Percentiles rank a stretch among this genome's conserved stretches.
phyloP scores from a whole-genome alignment of 1,284 basidiomycete genomes.

The Thecaphora frezii region DNA sequence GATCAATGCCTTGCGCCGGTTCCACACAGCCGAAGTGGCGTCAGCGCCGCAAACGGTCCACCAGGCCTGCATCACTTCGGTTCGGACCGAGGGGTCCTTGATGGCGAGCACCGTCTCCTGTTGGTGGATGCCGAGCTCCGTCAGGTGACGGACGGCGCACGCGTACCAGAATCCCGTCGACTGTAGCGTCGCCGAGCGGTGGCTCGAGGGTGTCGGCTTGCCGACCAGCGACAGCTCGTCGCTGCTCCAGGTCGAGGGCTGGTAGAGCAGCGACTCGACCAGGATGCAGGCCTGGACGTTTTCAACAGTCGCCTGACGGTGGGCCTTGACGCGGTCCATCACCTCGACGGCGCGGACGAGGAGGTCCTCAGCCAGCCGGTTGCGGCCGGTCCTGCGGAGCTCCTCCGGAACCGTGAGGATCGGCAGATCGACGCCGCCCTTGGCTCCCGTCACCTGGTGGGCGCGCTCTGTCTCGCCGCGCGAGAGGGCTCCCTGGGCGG shows the following conservation, averaged over 20 bases:
- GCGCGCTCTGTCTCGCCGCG: slow-evolving; percentile 33
- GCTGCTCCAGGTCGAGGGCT: slow-evolving; percentile 25
- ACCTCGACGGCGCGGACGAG: slow-evolving; percentile 63
- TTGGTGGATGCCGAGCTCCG: slow-evolving; percentile 42
- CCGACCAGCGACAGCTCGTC: slow-evolving; percentile 22
- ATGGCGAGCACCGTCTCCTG: slow-evolving; percentile 37
- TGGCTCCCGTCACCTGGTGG: slow-evolving; percentile 28
- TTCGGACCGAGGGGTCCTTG: slow-evolving; percentile 23
- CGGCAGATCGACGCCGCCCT: slow-evolving; percentile 36
- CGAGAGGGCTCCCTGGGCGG: slow-evolving; percentile 25
- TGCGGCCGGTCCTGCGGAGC: slow-evolving; percentile 64
- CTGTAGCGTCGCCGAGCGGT: slow-evolving; percentile 19
- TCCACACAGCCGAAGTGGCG: slow-evolving; percentile 67
- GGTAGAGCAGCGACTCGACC: slow-evolving; percentile 36
- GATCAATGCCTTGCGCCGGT: slow-evolving; percentile 68
- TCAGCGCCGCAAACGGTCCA: slow-evolving; percentile 70
- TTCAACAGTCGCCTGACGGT: slow-evolving; percentile 74
- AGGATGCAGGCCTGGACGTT: slow-evolving; percentile 64
- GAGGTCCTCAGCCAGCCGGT: slow-evolving; percentile 74
- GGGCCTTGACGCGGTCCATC: slow-evolving; percentile 78
- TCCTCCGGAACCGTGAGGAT: slow-evolving; percentile 33
- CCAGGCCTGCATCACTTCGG: slow-evolving; percentile 69
- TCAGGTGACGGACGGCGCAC: slow-evolving; percentile 39
- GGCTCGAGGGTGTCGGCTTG: slow-evolving; percentile 16
- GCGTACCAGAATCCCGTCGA: slow-evolving; percentile 39